A percentile compares a stretch with the other conserved stretches of the same genome.
phyloP scores from a whole-genome alignment of 345 rosid species.

The Populus alba region DNA sequence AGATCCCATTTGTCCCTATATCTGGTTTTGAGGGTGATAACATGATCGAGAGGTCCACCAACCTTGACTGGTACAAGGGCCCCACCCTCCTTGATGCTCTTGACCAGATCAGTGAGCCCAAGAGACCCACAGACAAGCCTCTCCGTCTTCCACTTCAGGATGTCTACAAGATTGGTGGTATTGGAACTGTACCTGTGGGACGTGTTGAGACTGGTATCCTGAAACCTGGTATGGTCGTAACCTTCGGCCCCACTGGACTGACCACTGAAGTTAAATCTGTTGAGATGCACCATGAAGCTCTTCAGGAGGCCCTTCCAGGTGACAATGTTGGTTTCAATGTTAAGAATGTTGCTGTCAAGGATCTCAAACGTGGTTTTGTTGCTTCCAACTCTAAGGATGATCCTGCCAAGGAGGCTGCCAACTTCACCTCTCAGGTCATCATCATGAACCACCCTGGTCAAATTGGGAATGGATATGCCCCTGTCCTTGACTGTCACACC shows the following conservation, averaged over 20 bases:
- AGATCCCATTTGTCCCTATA: constrained; percentile 75
- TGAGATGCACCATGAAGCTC: constrained; percentile 31
- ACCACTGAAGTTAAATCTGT: constrained; percentile 29
- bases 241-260: constrained; percentile 27
- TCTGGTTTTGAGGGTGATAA: constrained; percentile 86
- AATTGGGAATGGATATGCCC: constrained; percentile 35
- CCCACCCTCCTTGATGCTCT: constrained; percentile 71
- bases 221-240: constrained; percentile 30
- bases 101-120: constrained; percentile 64
- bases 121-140: constrained; percentile 90
- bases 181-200: constrained; percentile 66
- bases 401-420: constrained; percentile 41
- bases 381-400: constrained; percentile 46
- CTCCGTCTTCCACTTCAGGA: constrained; percentile 89
- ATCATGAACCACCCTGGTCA: constrained; percentile 49
- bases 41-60: constrained; percentile 80
- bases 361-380: constrained; percentile 41
- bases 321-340: constrained; percentile 46
- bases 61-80: constrained; percentile 81
- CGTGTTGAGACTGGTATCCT: constrained; percentile 27
- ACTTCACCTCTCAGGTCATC: constrained; percentile 38
- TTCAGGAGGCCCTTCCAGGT: constrained; percentile 32
- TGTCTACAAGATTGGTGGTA: constrained; percentile 87
- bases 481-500: constrained; percentile 33
- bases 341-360: constrained; percentile 46